Evolutionary conservation across 805 yeast genomes (phyloP).

Genomic region (Wickerhamiella azyma): DNA sequence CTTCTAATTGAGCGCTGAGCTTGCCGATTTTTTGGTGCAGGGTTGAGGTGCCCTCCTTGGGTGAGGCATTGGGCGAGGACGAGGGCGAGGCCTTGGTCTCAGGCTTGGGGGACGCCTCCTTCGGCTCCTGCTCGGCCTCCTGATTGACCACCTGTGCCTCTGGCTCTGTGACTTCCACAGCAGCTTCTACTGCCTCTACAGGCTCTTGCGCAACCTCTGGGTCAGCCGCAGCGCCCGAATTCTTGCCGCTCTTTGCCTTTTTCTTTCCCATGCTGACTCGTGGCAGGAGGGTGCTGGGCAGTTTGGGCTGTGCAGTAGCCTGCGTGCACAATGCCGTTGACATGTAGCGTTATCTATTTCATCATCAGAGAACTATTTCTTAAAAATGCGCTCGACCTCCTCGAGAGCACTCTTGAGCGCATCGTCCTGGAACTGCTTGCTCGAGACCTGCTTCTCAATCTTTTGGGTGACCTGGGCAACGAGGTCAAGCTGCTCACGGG

Average conservation of each 20-base stretch:
- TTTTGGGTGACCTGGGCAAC: conserved; percentile 74
- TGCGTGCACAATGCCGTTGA: no score
- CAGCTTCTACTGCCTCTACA: neutral
- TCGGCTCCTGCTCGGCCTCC: no score
- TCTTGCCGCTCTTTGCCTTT: no score
- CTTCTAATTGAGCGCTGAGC: conserved; percentile 29
- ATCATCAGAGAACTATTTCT: conserved; percentile 8
- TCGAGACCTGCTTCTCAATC: conserved; percentile 70
- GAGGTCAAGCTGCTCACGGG: conserved; percentile 86
- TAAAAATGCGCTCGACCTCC: conserved; percentile 78
- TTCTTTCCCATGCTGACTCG: no score
- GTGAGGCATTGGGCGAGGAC: neutral
- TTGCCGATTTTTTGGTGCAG: conserved; percentile 6
- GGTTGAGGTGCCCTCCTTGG: neutral
- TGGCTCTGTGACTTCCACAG: neutral
- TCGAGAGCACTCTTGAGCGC: conserved; percentile 81
- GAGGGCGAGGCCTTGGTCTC: neutral
- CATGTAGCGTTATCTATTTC: neutral
- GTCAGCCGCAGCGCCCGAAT: no score
- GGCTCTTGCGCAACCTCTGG: neutral
- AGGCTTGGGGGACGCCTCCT: neutral
- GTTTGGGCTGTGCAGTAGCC: no score
- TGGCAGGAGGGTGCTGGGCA: no score
- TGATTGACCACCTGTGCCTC: neutral
- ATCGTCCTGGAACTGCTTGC: conserved; percentile 87